Evolutionary conservation across 805 yeast species (phyloP), one percentile per base, ranked within the genome.

Genomic region (Starmerella davenportii): DNA sequence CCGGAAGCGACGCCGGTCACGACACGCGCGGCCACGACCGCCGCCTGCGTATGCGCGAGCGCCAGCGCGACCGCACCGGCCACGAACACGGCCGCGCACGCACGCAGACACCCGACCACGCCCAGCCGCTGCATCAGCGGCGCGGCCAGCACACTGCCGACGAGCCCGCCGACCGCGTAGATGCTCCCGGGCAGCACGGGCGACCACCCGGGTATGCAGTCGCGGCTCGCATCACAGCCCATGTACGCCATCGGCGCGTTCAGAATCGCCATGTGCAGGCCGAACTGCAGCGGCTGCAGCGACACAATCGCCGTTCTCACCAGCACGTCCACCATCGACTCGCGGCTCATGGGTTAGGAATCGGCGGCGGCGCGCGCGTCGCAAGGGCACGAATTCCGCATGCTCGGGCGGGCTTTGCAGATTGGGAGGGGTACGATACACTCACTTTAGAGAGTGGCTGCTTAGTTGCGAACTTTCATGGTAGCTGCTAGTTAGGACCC

Each of bases 261-360:
- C 54, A 87, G 65, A 56, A 85, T 95, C 1, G 95, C 77, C 77
- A 87, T 76, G 55, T 90, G 96, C 56, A 79, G 82, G 1, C 98
- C 98, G 56, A 77, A 90, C 56, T 84, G 95, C 11, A 85, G 62
- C 2, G 93, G 72, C 2, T 85, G 84, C 21, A 39, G 21, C 9
- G 42, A 29, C 5, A 29, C 32, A 29, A 29, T 29, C 32, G 15
- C 15, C 15, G 15, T 29, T n/a, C 13, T n/a, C 9, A 29, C 5
- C 32, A 29, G 32, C 19, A 14, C 13, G 5, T 7, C 15, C 16
- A 14, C 32, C 11, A 29, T 7, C 9, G 32, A 29, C 9, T 29
- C 32, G 19, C 32, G 9, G 19, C 13, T 7, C 32, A 29, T 29
- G 32, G 19, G 9, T n/a, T n/a, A n/a, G n/a, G n/a, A n/a, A n/a